A percentile compares a stretch with the other conserved stretches of the same genome.
phyloP scores from a whole-genome alignment of 140 eudicot genomes.

The Senecio squalidus region DNA sequence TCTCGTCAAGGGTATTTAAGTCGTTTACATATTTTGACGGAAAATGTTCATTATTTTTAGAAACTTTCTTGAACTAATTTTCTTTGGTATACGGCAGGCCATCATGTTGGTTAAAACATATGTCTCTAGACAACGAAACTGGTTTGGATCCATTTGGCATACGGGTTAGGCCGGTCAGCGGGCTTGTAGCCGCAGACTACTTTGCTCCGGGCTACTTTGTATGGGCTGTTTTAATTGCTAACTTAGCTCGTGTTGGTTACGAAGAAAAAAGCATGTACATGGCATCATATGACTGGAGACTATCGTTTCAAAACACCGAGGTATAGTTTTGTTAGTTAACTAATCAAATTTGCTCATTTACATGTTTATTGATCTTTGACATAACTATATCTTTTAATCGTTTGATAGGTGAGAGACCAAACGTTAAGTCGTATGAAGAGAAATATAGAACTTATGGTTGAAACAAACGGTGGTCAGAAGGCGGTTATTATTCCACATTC shows the following conservation, averaged over 20 bases:
- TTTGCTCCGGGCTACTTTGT: constrained; percentile 96
- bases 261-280: constrained; percentile 95
- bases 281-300: constrained; percentile 98
- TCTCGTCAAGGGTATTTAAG: too few species aligned
- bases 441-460: constrained; percentile 81
- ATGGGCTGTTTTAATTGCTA: constrained; percentile 96
- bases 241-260: constrained; percentile 90
- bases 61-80: too few species aligned
- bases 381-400: not conserved
- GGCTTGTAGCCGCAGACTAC: constrained; percentile 97
- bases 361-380: not conserved
- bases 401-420: constrained; percentile 66
- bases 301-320: constrained; percentile 93
- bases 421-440: constrained; percentile 80
- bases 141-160: constrained; percentile 83
- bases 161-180: constrained; percentile 82
- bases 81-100: constrained; percentile 43
- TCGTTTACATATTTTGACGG: too few species aligned
- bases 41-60: too few species aligned
- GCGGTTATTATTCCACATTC: constrained; percentile 95
- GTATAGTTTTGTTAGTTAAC: constrained; percentile 25
- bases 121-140: constrained; percentile 85
- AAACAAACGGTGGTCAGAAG: constrained; percentile 75
- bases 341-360: not conserved
- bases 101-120: constrained; percentile 89